Conservation (phyloP, 108 stramenopile species). For the Pseudonitzschia multiseries region DNA sequence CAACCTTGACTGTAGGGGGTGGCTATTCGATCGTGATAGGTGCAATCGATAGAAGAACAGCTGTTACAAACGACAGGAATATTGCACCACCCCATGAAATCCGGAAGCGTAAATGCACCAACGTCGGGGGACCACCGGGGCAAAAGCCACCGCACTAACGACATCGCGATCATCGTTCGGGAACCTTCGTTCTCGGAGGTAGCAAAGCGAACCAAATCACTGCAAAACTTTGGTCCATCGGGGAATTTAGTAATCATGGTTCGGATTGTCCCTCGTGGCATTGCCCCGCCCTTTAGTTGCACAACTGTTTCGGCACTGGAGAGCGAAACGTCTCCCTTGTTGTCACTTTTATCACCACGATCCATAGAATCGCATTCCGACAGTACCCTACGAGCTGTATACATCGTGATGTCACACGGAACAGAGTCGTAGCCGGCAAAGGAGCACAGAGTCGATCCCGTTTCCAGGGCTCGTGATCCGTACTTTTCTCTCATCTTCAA, state of each 20-base stretch:
- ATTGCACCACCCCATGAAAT: conserved; percentile 15
- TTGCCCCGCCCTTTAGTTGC: neutral
- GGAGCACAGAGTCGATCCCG: conserved; percentile 75
- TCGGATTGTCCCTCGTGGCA: conserved; percentile 6
- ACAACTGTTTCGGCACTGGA: conserved; percentile 2
- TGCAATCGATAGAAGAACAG: conserved; percentile 1
- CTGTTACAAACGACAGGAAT: conserved; percentile 6
- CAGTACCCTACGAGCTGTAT: conserved; percentile 1
- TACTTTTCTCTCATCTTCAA: conserved; percentile 64
- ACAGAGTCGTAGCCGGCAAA: conserved; percentile 87
- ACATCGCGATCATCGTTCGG: too few species aligned
- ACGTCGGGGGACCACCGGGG: conserved; percentile 7
- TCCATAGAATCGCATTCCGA: neutral
- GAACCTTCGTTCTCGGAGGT: neutral
- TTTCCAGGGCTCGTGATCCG: conserved; percentile 45
- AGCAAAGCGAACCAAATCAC: neutral
- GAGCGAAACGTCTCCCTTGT: neutral
- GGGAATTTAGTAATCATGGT: neutral
- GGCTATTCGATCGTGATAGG: conserved; percentile 6
- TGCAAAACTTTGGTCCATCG: neutral
- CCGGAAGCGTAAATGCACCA: conserved; percentile 12
- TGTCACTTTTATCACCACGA: neutral
- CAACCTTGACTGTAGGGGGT: neutral
- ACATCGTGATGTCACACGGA: conserved; percentile 51
- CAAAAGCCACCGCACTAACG: conserved; percentile 4